These are phyloP conservation scores for Leccinum variicolor DNA, from an alignment of 768 basidiomycete genomes.

Conservation along the genomic window DNA sequence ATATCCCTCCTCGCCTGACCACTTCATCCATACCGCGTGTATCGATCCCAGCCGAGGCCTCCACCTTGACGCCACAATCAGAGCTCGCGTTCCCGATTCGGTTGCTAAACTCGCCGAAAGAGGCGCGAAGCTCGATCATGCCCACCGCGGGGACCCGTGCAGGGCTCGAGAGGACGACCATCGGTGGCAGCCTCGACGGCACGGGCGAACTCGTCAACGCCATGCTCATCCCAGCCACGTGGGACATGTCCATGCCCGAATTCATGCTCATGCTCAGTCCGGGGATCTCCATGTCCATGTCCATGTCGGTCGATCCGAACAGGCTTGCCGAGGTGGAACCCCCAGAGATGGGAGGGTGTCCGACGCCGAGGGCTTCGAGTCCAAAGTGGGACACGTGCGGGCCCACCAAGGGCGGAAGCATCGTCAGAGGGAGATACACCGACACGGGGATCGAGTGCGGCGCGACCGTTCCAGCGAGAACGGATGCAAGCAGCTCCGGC, in stretches of 20 bases:
- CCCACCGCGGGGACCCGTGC: constrained; percentile 63
- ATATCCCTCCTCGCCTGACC: constrained; percentile 65
- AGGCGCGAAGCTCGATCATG: constrained; percentile 60
- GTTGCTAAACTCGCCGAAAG: constrained; percentile 47
- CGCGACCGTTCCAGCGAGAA: constrained; percentile 52
- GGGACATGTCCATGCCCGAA: constrained; percentile 25
- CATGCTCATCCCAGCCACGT: constrained; percentile 29
- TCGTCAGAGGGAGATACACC: constrained; percentile 50
- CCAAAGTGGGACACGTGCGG: constrained; percentile 25
- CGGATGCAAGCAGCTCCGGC: constrained; percentile 57
- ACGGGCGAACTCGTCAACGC: constrained; percentile 31
- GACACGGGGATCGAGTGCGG: constrained; percentile 61
- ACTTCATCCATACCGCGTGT: constrained; percentile 62
- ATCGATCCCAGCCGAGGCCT: constrained; percentile 41
- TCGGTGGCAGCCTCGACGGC: constrained; percentile 41
- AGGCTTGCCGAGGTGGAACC: constrained; percentile 26
- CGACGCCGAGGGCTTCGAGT: constrained; percentile 26
- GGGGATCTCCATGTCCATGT: constrained; percentile 36
- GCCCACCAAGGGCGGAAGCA: constrained; percentile 20
- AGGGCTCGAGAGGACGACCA: constrained; percentile 64
- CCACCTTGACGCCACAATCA: constrained; percentile 25
- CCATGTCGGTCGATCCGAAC: constrained; percentile 31
- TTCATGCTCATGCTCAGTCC: constrained; percentile 35
- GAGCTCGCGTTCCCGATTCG: constrained; percentile 9
- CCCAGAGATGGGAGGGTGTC: constrained; percentile 18